Evolutionary conservation across 2,329 filamentous ascomycete species (phyloP).

Genomic region (Cladosporium sp.): DNA sequence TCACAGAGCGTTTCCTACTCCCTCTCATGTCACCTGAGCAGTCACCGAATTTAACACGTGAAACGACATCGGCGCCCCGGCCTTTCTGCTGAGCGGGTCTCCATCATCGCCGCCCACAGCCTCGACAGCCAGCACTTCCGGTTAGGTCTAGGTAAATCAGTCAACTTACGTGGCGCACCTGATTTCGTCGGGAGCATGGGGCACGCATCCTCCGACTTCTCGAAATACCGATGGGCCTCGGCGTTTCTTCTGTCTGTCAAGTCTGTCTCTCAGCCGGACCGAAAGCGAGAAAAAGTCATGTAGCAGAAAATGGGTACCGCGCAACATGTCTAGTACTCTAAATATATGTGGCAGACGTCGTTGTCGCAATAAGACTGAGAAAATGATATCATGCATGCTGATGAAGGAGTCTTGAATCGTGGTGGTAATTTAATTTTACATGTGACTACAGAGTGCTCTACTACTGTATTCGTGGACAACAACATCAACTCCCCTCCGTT

Average conservation of each 20-base stretch:
- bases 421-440: constrained; percentile 6
- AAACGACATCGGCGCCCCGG: too few relatives aligned
- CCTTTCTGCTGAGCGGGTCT: neutral
- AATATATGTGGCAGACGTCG: neutral
- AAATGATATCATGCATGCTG: neutral
- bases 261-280: neutral
- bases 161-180: too few relatives aligned
- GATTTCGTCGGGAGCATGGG: too few relatives aligned
- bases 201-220: too few relatives aligned
- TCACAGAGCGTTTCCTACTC: too few relatives aligned
- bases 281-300: neutral
- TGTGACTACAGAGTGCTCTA: constrained; percentile 6
- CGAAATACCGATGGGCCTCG: neutral
- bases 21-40: too few relatives aligned
- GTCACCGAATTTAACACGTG: too few relatives aligned
- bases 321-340: too few relatives aligned
- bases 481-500: constrained; percentile 2
- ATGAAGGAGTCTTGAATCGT: neutral
- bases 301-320: too few relatives aligned
- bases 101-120: too few relatives aligned
- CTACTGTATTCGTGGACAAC: constrained; percentile 12
- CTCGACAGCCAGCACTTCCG: neutral
- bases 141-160: too few relatives aligned
- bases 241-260: neutral
- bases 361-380: neutral